Conservation (phyloP, 768 basidiomycete genomes). For the Brasilioporus rufonigricans region DNA sequence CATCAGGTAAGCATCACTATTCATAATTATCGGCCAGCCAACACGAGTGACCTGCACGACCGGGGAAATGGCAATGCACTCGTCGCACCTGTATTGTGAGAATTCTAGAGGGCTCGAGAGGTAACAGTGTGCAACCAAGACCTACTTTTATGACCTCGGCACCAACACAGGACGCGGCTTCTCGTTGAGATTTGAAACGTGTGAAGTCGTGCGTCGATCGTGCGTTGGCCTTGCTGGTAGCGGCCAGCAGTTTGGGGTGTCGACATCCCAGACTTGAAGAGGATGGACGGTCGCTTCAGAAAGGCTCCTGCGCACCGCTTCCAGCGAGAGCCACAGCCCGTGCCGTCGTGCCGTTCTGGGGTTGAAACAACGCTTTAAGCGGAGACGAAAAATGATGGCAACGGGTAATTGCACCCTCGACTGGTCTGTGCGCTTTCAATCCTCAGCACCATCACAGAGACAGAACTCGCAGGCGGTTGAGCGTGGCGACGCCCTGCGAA, state of each 20-base stretch:
- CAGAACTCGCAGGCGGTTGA: conserved; percentile 39
- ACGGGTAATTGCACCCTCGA: conserved; percentile 22
- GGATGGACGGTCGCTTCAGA: conserved; percentile 22
- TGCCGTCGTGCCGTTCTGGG: conserved; percentile 28
- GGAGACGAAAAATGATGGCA: conserved; percentile 27
- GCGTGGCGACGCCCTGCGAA: conserved; percentile 36
- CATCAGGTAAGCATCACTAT: conserved; percentile 33
- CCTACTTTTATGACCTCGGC: background rate
- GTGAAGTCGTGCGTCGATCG: background rate
- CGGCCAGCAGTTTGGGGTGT: background rate
- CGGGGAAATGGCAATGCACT: conserved; percentile 2
- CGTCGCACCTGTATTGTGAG: no score
- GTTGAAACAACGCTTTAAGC: conserved; percentile 25
- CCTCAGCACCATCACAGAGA: conserved; percentile 40
- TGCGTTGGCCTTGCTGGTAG: background rate
- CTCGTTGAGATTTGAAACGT: background rate
- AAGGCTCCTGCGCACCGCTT: conserved; percentile 25
- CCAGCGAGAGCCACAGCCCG: conserved; percentile 3
- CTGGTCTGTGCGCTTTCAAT: conserved; percentile 36
- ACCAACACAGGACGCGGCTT: background rate
- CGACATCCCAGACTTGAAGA: conserved; percentile 6
- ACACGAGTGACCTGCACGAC: conserved; percentile 3
- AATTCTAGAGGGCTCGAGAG: no score
- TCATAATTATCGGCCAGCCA: conserved; percentile 15
- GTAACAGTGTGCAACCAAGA: background rate